Percentiles rank a stretch among this genome's conserved stretches.
Evolutionary conservation across 257 asterid genomes (phyloP).

Genomic region (Rauvolfia tetraphylla): DNA sequence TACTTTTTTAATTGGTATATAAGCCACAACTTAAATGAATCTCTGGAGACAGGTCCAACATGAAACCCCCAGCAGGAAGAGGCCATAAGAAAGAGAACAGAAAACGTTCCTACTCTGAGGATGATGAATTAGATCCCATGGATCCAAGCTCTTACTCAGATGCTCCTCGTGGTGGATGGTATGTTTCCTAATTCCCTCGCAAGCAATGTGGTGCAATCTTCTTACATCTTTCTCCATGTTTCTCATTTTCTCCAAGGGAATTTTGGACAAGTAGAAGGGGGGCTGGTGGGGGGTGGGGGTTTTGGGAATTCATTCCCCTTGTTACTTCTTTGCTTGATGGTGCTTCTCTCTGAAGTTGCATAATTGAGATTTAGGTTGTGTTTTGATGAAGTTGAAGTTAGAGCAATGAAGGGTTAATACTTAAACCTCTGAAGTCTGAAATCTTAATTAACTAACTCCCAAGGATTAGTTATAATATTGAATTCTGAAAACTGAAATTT

Average conservation of each 20-base stretch:
- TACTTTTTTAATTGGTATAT: background rate
- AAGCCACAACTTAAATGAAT: constrained; percentile 11
- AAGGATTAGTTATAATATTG: no score
- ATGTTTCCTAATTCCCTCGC: constrained; percentile 29
- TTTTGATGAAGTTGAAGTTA: no score
- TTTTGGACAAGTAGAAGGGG: background rate
- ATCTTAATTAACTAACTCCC: no score
- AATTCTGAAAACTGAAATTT: no score
- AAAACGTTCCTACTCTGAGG: constrained; percentile 72
- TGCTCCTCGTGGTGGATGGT: constrained; percentile 99
- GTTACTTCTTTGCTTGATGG: background rate
- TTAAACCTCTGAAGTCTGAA: no score
- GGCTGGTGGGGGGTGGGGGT: background rate
- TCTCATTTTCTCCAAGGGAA: background rate
- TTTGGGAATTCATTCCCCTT: background rate
- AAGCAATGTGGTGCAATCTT: background rate
- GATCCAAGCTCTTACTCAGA: constrained; percentile 97
- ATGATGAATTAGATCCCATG: constrained; percentile 97
- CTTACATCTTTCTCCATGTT: background rate
- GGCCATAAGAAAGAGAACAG: constrained; percentile 60
- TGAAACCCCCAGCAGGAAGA: constrained; percentile 75
- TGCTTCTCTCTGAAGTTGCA: background rate
- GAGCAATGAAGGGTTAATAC: no score
- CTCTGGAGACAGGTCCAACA: constrained; percentile 49
- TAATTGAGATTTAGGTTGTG: background rate